Evolutionary conservation across 768 basidiomycete genomes (phyloP).

Genomic region (Lentinula sp.): DNA sequence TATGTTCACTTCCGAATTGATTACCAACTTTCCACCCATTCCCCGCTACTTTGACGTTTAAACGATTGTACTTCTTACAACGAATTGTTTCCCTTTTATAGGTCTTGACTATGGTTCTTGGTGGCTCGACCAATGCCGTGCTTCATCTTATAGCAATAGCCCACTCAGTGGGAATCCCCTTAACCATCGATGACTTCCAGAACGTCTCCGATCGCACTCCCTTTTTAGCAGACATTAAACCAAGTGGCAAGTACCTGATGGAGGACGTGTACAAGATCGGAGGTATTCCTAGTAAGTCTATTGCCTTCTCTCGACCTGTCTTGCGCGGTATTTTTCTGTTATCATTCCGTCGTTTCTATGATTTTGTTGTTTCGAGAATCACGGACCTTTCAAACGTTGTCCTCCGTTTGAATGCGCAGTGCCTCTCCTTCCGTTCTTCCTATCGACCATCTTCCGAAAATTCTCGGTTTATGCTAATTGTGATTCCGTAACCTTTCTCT

Average conservation of each 20-base stretch:
- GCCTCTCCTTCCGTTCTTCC: neutral
- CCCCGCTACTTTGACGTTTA: neutral
- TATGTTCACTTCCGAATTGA: slow-evolving; percentile 23
- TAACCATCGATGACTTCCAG: slow-evolving; percentile 92
- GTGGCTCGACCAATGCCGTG: slow-evolving; percentile 97
- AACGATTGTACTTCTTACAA: neutral
- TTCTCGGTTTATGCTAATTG: neutral
- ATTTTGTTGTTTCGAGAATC: slow-evolving; percentile 6
- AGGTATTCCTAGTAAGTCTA: slow-evolving; percentile 82
- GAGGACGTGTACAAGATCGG: slow-evolving; percentile 95
- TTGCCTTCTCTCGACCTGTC: neutral
- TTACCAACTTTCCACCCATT: neutral
- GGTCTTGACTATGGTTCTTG: slow-evolving; percentile 95
- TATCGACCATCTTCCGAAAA: neutral
- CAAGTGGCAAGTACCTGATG: slow-evolving; percentile 98
- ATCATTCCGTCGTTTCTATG: neutral
- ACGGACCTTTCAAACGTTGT: neutral
- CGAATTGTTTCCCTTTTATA: slow-evolving; percentile 20
- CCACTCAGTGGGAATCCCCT: slow-evolving; percentile 86
- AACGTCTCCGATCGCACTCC: slow-evolving; percentile 86
- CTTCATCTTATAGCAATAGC: slow-evolving; percentile 96
- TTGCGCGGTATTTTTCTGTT: neutral
- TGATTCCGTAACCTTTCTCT: neutral
- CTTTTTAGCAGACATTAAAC: slow-evolving; percentile 95
- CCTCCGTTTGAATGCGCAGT: neutral